Evolutionary conservation across 768 basidiomycete genomes (phyloP).

Genomic region (Holtermanniella nyarrowii): DNA sequence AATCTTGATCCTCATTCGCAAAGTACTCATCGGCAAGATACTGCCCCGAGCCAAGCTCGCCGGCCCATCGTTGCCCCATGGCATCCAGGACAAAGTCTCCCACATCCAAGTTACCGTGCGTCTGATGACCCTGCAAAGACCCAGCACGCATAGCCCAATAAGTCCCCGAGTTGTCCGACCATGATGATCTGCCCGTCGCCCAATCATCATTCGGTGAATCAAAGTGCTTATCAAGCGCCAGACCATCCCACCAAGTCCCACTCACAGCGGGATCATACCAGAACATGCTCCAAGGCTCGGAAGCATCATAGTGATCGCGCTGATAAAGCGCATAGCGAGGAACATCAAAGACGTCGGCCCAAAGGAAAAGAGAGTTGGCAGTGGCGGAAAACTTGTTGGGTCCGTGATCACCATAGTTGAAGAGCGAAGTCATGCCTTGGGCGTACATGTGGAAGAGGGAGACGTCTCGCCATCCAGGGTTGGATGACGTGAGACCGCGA

Average conservation of each 20-base stretch:
- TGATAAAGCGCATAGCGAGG: constrained; percentile 79
- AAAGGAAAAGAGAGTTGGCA: constrained; percentile 77
- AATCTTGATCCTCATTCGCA: constrained; percentile 56
- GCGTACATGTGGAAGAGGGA: constrained; percentile 84
- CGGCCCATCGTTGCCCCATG: constrained; percentile 84
- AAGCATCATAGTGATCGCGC: constrained; percentile 66
- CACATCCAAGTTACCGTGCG: constrained; percentile 85
- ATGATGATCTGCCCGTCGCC: constrained; percentile 82
- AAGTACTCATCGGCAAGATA: constrained; percentile 75
- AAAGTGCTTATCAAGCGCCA: constrained; percentile 75
- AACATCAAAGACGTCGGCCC: constrained; percentile 56
- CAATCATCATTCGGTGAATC: constrained; percentile 63
- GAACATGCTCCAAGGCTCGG: constrained; percentile 74
- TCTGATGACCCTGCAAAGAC: constrained; percentile 68
- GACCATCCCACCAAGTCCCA: constrained; percentile 86
- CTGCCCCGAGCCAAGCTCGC: constrained; percentile 82
- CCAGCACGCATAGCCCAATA: constrained; percentile 88
- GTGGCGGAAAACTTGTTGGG: constrained; percentile 93
- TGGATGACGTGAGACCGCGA: constrained; percentile 59
- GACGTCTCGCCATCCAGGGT: constrained; percentile 61
- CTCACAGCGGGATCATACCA: constrained; percentile 79
- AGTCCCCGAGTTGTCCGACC: constrained; percentile 74
- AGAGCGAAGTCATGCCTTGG: constrained; percentile 62
- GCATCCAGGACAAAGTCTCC: constrained; percentile 96
- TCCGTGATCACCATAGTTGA: constrained; percentile 56